These are phyloP conservation scores for Kwoniella newhampshirensis DNA, from an alignment of 768 basidiomycete genomes.

Conservation along the genomic window DNA sequence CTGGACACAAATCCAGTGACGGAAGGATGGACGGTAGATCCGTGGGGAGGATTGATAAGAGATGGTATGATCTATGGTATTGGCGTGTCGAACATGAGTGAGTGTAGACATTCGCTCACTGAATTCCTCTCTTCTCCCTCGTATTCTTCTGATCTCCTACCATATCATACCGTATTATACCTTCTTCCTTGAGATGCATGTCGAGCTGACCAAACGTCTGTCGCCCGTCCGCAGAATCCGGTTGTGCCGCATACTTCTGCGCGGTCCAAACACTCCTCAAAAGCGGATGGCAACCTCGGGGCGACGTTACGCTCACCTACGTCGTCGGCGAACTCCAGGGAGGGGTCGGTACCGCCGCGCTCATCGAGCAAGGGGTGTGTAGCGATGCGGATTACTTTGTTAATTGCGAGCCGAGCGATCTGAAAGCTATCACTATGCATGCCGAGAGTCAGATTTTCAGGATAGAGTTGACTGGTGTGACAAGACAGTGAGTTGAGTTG, in stretches of 20 bases:
- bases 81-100: conserved; percentile 28
- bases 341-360: conserved; percentile 23
- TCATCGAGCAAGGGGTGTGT: conserved; percentile 24
- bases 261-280: conserved; percentile 21
- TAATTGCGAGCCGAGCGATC: conserved; percentile 27
- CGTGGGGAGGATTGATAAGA: conserved; percentile 18
- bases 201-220: too few species aligned
- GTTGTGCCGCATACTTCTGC: conserved; percentile 26
- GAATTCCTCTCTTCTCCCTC: too few species aligned
- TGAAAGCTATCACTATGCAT: conserved; percentile 30
- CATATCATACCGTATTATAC: too few species aligned
- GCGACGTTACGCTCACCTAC: conserved; percentile 20
- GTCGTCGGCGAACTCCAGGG: conserved; percentile 27
- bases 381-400: conserved; percentile 22
- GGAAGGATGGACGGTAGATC: conserved; percentile 22
- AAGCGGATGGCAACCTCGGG: conserved; percentile 20
- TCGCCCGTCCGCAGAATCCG: conserved; percentile 8
- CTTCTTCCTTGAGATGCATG: too few species aligned
- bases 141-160: neutral
- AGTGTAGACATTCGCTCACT: too few species aligned
- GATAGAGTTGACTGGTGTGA: conserved; percentile 24
- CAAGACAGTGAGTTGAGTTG: conserved; percentile 29
- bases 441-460: conserved; percentile 17
- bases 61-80: conserved; percentile 25
- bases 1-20: conserved; percentile 25